Conservation (phyloP, 2,329 filamentous ascomycete genomes). For the Clarireedia paspali region DNA sequence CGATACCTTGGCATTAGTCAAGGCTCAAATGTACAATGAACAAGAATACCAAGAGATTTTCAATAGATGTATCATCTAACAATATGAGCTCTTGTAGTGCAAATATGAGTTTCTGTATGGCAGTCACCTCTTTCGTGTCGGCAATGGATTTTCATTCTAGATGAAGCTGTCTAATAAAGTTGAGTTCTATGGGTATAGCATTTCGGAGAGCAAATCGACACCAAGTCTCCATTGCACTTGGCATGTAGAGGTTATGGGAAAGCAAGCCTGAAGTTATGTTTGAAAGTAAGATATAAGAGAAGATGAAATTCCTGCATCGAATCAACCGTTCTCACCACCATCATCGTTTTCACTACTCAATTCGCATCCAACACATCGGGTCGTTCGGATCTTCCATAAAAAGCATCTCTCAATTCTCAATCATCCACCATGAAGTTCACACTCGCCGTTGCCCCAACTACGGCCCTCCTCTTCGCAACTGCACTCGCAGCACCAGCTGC, state of each 20-base stretch:
- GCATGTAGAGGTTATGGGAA: background rate
- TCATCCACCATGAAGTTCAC: slow-evolving; percentile 8
- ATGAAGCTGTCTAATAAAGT: no score
- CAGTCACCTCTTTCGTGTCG: no score
- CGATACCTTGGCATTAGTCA: no score
- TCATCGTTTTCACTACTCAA: background rate
- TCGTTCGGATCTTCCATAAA: background rate
- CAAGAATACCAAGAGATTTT: no score
- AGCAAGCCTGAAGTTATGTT: background rate
- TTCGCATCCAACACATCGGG: background rate
- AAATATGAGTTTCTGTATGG: no score
- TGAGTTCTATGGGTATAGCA: no score
- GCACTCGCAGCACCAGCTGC: background rate
- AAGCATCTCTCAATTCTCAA: background rate
- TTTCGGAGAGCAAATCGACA: background rate
- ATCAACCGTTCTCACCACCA: background rate
- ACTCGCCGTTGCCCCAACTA: background rate
- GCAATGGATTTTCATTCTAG: no score
- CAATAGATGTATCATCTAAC: no score
- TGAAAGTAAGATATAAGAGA: background rate
- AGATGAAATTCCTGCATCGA: background rate
- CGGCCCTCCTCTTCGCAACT: background rate
- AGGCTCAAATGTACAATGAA: no score
- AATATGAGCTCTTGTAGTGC: no score
- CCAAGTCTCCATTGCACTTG: background rate